A percentile compares a stretch with the other conserved stretches of the same genome.
phyloP scores from a whole-genome alignment of 306 rosid species.

The Biancaea sappan region DNA sequence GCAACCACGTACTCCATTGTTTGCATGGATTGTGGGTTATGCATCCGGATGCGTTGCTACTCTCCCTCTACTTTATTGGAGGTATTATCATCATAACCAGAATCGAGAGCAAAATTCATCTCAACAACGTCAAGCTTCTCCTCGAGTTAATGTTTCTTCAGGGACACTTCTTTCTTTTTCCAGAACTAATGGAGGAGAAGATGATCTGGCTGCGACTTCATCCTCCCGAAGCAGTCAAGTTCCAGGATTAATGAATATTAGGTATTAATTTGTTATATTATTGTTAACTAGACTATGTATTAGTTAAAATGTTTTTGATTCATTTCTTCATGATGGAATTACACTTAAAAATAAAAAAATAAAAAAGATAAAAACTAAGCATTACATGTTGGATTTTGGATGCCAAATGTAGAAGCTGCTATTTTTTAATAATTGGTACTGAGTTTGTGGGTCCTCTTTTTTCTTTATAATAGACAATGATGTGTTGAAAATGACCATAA shows the following conservation, averaged over 20 bases:
- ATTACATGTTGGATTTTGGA: background rate
- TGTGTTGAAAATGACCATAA: slow-evolving; percentile 9
- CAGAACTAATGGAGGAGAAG: slow-evolving; percentile 73
- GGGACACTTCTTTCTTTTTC: slow-evolving; percentile 65
- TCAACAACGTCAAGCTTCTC: slow-evolving; percentile 73
- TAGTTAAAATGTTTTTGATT: background rate
- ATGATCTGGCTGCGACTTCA: slow-evolving; percentile 50
- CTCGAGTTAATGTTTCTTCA: slow-evolving; percentile 71
- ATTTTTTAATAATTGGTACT: background rate
- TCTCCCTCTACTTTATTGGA: slow-evolving; percentile 94
- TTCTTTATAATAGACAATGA: background rate
- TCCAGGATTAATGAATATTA: slow-evolving; percentile 56
- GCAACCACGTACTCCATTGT: slow-evolving; percentile 79
- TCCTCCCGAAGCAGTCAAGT: slow-evolving; percentile 56
- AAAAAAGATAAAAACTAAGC: too few species aligned
- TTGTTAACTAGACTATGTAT: slow-evolving; percentile 26
- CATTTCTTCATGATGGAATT: background rate
- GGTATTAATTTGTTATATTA: slow-evolving; percentile 55
- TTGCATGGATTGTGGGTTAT: slow-evolving; percentile 88
- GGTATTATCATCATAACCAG: slow-evolving; percentile 79
- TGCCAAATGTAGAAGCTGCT: slow-evolving; percentile 11
- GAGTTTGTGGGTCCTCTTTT: background rate
- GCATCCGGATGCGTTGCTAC: slow-evolving; percentile 92
- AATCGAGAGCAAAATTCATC: slow-evolving; percentile 66
- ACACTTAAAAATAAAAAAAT: too few species aligned